Base-by-base conservation (phyloP, 495 filamentous ascomycete genomes). In the Lasiosphaeria miniovina region DNA sequence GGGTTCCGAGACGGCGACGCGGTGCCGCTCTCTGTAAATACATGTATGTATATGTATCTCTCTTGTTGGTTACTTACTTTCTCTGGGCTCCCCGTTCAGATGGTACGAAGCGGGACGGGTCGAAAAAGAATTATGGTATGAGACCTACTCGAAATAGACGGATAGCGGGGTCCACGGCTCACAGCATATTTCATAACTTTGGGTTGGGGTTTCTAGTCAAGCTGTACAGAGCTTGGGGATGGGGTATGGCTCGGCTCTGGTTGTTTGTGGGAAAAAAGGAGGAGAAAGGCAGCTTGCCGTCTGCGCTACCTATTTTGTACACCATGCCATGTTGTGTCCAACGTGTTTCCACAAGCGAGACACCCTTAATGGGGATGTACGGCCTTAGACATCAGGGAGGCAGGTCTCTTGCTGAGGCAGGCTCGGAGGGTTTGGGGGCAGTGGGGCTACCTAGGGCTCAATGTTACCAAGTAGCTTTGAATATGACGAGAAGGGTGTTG, bases 21-120 rank as follows among this genome's bases (percentile, higher is more conserved):
- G 32, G 9, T 31, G 49, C 58, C 32, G 49, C 49, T 36, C 12
- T 35, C 40, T 61, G 59, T 61, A 61, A 54, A 61, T 61, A 51
- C 7, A 51, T 10, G 17, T 6, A 35, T n/a, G 40, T 9, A n/a
- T 9, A 45, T 45, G 40, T 31, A 49, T 32, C 11, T 31, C 14
- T 9, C 32, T 7, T 51, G 49, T 11, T 10, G 17, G 9, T 17
- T 2, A 17, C 17, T 17, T 2, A 17, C 17, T 32, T 10, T 24
- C 49, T 32, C 33, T 51, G 49, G 12, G 17, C 17, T 10, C 0
- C 49, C 6, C 49, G 33, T 4, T 6, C 6, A 9, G 4, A 4
- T n/a, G 11, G 49, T 3, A 32, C 9, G 9, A 31, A 8, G 7
- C 32, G 49, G 49, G 17, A 51, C 6, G 32, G 24, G 6, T 51